phyloP scores from a whole-genome alignment of 257 asterid genomes.

The Solanum chiquidenum region DNA sequence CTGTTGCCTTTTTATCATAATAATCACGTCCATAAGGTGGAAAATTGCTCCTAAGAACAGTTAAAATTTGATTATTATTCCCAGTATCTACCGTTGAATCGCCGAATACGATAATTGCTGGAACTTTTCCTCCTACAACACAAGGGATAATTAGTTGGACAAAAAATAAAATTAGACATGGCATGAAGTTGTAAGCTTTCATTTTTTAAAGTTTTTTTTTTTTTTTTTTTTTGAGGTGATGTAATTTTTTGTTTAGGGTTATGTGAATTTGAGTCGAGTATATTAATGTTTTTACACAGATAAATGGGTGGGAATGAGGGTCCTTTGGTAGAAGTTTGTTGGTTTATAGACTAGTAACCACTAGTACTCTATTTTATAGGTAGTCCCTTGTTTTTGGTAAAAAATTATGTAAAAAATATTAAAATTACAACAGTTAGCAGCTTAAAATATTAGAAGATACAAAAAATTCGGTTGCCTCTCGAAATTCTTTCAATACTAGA shows the following conservation, averaged over 20 bases:
- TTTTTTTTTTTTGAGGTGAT: background rate
- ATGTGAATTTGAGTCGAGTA: background rate
- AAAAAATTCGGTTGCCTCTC: background rate
- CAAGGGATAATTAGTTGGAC: background rate
- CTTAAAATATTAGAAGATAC: background rate
- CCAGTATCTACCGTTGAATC: background rate
- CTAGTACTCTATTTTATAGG: background rate
- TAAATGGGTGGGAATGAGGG: background rate
- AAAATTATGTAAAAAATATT: background rate
- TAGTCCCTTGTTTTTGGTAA: background rate
- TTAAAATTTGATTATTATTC: background rate
- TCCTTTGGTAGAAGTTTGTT: background rate
- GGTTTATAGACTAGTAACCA: background rate
- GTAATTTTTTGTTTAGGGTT: background rate
- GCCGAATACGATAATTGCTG: background rate
- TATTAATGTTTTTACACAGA: background rate
- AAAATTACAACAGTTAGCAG: background rate
- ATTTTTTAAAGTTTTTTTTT: too few species aligned
- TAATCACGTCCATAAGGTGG: background rate
- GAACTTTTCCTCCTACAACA: background rate
- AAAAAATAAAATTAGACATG: background rate
- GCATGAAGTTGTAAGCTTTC: background rate
- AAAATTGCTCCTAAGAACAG: background rate
- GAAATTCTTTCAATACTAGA: background rate
- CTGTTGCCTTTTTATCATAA: background rate